Conservation (phyloP, 805 yeast genomes). For the Dipodascus albidus region DNA sequence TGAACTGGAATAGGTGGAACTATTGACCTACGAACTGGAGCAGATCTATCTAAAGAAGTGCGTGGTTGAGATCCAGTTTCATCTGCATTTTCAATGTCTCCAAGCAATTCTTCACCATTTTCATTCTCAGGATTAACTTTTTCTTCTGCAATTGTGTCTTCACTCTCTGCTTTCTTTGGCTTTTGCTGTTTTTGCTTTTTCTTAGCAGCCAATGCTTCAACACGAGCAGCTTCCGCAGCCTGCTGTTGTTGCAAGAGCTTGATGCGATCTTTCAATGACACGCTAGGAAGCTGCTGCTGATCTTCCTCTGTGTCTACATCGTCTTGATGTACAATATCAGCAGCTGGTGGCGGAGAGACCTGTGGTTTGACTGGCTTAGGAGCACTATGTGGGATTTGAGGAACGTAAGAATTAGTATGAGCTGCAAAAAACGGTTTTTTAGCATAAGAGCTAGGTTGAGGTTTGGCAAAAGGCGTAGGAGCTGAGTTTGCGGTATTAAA, state of each 20-base stretch:
- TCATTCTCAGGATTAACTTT: conserved; percentile 17
- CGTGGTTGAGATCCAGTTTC: neutral
- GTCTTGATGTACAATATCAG: conserved; percentile 14
- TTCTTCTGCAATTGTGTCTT: neutral
- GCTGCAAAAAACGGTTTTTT: conserved; percentile 48
- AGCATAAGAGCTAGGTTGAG: conserved; percentile 37
- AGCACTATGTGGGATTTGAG: conserved; percentile 22
- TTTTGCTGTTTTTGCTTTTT: conserved; percentile 29
- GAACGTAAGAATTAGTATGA: conserved; percentile 49
- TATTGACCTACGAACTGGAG: neutral
- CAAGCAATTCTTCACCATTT: conserved; percentile 22
- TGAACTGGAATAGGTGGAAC: neutral
- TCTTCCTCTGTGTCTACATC: conserved; percentile 16
- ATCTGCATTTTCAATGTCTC: conserved; percentile 22
- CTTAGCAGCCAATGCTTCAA: conserved; percentile 42
- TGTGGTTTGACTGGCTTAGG: conserved; percentile 8
- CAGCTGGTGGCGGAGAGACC: conserved; percentile 18
- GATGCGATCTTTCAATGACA: conserved; percentile 80
- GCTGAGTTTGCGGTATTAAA: conserved; percentile 37
- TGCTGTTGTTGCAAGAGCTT: conserved; percentile 74
- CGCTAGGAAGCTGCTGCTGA: conserved; percentile 54
- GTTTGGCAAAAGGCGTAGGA: conserved; percentile 26
- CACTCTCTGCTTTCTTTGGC: neutral
- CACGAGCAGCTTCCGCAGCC: conserved; percentile 61
- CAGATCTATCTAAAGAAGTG: neutral